Evolutionary conservation across 164 flowering plant species (phyloP), one percentile per base, ranked within the genome.

Genomic region (Kalanchoe fedtschenkoi): DNA sequence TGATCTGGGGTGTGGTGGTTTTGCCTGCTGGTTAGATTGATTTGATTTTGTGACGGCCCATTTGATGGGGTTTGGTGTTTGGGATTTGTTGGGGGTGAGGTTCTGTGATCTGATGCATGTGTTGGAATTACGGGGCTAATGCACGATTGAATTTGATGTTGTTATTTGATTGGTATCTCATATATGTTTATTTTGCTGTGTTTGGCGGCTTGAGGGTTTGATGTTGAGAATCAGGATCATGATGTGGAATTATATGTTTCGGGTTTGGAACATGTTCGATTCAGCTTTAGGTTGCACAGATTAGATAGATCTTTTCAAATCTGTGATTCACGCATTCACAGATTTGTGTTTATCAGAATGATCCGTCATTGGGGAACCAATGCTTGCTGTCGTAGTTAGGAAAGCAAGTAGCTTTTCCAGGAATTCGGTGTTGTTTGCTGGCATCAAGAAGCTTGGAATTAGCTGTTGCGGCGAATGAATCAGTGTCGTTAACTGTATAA

Each of bases 31-130:
- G 6, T 11, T 51, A n/a, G 28, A 24, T 24, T 10, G 56, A 9
- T 26, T 51, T 51, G 6, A 51, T 47, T 29, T 47, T 47, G n/a
- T 46, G 53, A 17, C 24, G 29, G 24, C 28, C 13, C 54, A n/a
- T 6, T 22, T 2, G 26, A 2, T 5, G 32, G 24, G 32, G 24
- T 51, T 6, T 5, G 26, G 39, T 37, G 39, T 17, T 47, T 51
- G 56, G 26, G 33, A 26, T 51, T 26, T 17, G n/a, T n/a, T n/a
- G n/a, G n/a, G n/a, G n/a, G n/a, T n/a, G n/a, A n/a, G n/a, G n/a
- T n/a, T n/a, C n/a, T 24, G 16, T 51, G 56, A 51, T 51, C 56
- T 26, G 32, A 17, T 51, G 56, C 32, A 51, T 51, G 56, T 51
- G 51, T 28, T 51, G 24, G 32, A 17, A 26, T 51, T 51, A 13